phyloP scores from a whole-genome alignment of 768 basidiomycete species.

The Solioccasus polychromus region DNA sequence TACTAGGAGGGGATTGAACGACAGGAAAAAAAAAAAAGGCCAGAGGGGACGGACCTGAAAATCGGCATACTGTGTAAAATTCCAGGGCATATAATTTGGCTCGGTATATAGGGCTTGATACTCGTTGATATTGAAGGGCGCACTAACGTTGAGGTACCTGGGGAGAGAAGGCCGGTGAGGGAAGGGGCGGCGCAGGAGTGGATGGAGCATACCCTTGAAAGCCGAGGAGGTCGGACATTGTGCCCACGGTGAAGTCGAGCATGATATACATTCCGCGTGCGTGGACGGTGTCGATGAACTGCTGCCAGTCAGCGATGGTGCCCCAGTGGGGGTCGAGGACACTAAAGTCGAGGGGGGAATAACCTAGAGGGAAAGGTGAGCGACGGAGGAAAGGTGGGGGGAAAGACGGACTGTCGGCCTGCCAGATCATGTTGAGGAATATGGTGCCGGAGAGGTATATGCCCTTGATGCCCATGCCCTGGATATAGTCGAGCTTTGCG shows the following conservation, averaged over 20 bases:
- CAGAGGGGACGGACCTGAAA: conserved; percentile 56
- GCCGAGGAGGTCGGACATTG: conserved; percentile 84
- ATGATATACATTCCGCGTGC: conserved; percentile 86
- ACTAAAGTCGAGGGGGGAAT: conserved; percentile 89
- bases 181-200: conserved; percentile 6
- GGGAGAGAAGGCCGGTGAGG: conserved; percentile 11
- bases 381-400: background rate
- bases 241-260: conserved; percentile 92
- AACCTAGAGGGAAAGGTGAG: conserved; percentile 43
- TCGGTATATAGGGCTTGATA: conserved; percentile 72
- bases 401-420: conserved; percentile 78
- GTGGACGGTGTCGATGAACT: conserved; percentile 74
- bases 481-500: conserved; percentile 77
- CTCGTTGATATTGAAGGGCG: conserved; percentile 77
- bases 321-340: conserved; percentile 94
- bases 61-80: conserved; percentile 79
- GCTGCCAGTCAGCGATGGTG: conserved; percentile 73
- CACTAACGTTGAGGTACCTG: conserved; percentile 70
- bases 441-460: conserved; percentile 93
- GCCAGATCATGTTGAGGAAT: conserved; percentile 96
- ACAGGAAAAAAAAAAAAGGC: background rate
- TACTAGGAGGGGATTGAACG: conserved; percentile 40
- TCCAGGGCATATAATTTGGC: conserved; percentile 80
- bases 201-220: conserved; percentile 64
- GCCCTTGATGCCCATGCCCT: conserved; percentile 81